Base-by-base conservation (phyloP, 1,284 basidiomycete genomes). In the Rhodotorula sp. region DNA sequence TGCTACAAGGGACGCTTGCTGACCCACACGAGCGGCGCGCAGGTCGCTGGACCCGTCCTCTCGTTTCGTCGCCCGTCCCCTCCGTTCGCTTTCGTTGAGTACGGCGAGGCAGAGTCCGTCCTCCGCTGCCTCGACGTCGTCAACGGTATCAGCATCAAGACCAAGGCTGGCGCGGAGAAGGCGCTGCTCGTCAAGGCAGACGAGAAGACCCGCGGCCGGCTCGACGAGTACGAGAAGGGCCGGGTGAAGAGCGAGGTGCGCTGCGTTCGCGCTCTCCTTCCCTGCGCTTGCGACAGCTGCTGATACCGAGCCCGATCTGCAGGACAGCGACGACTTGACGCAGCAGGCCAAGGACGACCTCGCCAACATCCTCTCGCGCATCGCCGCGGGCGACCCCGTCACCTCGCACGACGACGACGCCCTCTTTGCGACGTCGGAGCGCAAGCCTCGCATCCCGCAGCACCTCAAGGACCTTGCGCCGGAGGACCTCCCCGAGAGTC, bases 21-120 rank as follows among this genome's bases (percentile, higher is more conserved):
- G 34, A 44, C 44, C 1, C n/a, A 12, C 27, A 4, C 22, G 10
- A 19, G n/a, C n/a, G 37, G 15, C 15, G 32, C 29, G 37, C 69
- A 79, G 74, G 73, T 76, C 32, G 79, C 74, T 25, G 79, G 80
- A 36, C 69, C 73, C 27, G 70, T 80, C 25, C 60, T 80, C 15
- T 78, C 78, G 8, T 70, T 81, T 58, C 74, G 74, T 15, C 67
- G 80, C 60, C 79, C 70, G 39, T 72, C 69, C 56, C 79, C 59
- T 50, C 70, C 78, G 1, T 80, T 81, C 66, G 80, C 77, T 0
- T 81, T 81, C 59, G 80, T 78, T 44, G 80, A 81, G 51, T 80
- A 80, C 62, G 73, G 76, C 25, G 80, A 80, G 53, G 67, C 80
- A 29, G 79, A 80, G 69, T 72, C 73, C n/a, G 80, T 81, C 46